These are phyloP conservation scores for Chamaenerion angustifolium DNA, from an alignment of 345 rosid genomes.

Conservation along the genomic window DNA sequence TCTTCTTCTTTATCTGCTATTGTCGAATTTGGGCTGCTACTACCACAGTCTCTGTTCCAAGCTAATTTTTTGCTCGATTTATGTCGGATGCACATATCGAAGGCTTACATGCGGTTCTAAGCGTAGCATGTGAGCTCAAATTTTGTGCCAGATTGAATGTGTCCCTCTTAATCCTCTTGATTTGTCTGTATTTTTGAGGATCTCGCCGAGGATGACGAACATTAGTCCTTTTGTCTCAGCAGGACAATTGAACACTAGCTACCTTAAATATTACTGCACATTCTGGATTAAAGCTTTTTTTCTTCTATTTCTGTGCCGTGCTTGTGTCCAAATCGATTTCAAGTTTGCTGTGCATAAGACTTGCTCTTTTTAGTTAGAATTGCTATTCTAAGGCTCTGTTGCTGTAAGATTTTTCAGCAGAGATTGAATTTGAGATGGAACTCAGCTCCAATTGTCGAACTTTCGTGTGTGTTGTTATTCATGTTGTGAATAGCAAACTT, in stretches of 20 bases:
- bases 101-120: slow-evolving; percentile 48
- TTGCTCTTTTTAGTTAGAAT: no score
- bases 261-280: not conserved
- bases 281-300: not conserved
- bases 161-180: slow-evolving; percentile 21
- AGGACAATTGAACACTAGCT: not conserved
- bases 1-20: not conserved
- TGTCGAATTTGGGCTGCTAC: not conserved
- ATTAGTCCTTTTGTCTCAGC: slow-evolving; percentile 6
- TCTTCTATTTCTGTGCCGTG: not conserved
- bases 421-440: no score
- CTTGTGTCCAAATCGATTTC: no score
- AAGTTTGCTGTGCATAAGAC: no score
- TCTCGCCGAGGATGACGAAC: slow-evolving; percentile 21
- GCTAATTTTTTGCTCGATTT: not conserved
- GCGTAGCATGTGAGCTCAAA: slow-evolving; percentile 54
- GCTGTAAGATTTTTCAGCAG: no score
- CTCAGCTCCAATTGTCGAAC: no score
- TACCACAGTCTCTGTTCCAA: not conserved
- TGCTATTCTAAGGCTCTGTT: no score
- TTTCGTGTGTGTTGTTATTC: no score
- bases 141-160: slow-evolving; percentile 50
- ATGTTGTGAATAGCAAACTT: no score
- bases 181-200: slow-evolving; percentile 12
- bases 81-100: slow-evolving; percentile 51